Conservation (phyloP, 768 basidiomycete genomes). For the Lactarius indigo region DNA sequence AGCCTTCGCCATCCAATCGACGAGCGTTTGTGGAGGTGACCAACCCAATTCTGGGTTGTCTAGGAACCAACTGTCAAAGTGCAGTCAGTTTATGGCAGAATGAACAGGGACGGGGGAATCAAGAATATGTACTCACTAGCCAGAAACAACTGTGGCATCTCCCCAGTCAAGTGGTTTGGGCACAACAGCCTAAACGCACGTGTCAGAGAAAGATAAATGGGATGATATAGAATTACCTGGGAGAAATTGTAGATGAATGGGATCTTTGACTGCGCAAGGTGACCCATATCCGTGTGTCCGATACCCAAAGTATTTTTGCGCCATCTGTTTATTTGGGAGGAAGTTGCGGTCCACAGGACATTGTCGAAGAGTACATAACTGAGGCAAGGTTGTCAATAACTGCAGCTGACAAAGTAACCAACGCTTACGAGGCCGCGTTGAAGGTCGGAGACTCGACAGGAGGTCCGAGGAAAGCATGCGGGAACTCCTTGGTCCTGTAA, state of each 20-base stretch:
- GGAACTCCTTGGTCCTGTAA: slow-evolving; percentile 52
- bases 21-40: slow-evolving; percentile 48
- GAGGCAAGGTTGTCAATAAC: background rate
- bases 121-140: slow-evolving; percentile 41
- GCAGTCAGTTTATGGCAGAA: background rate
- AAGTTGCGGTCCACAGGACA: slow-evolving; percentile 65
- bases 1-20: slow-evolving; percentile 56
- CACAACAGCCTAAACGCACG: slow-evolving; percentile 45
- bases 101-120: background rate
- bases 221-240: slow-evolving; percentile 32
- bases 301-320: slow-evolving; percentile 48
- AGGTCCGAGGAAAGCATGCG: slow-evolving; percentile 60
- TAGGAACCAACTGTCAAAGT: slow-evolving; percentile 53
- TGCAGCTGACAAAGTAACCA: background rate
- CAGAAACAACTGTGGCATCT: slow-evolving; percentile 51
- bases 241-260: slow-evolving; percentile 68
- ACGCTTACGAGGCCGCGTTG: slow-evolving; percentile 52
- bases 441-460: slow-evolving; percentile 61
- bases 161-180: slow-evolving; percentile 68
- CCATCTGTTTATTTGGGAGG: slow-evolving; percentile 65
- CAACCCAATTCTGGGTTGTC: slow-evolving; percentile 59
- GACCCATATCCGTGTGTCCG: slow-evolving; percentile 54
- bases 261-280: slow-evolving; percentile 54
- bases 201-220: slow-evolving; percentile 1
- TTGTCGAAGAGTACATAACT: slow-evolving; percentile 63